phyloP scores from a whole-genome alignment of 768 basidiomycete species.

The Ramaria sp. region DNA sequence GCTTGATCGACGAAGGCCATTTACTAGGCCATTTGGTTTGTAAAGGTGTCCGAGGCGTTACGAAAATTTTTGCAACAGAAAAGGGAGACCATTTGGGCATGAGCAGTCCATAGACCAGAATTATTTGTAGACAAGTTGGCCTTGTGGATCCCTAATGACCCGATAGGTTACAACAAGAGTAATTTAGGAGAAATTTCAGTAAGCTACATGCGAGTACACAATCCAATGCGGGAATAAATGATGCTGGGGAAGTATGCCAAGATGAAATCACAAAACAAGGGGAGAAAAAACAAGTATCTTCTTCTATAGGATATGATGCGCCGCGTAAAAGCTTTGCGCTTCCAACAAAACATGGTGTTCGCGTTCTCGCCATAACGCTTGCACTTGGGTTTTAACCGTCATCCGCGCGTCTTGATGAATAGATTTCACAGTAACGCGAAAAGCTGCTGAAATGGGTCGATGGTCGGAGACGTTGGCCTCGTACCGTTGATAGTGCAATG shows the following conservation, averaged over 20 bases:
- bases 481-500: slow-evolving; percentile 68
- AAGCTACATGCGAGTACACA: slow-evolving; percentile 2
- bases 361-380: slow-evolving; percentile 27
- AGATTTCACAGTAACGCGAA: slow-evolving; percentile 62
- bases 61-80: background rate
- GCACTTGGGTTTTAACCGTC: slow-evolving; percentile 43
- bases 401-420: slow-evolving; percentile 49
- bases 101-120: background rate
- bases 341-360: slow-evolving; percentile 15
- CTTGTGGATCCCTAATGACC: background rate
- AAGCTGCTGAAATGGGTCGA: slow-evolving; percentile 75
- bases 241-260: background rate
- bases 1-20: background rate
- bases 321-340: slow-evolving; percentile 6
- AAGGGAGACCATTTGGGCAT: background rate
- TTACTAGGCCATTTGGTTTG: background rate
- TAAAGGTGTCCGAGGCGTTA: background rate
- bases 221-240: background rate
- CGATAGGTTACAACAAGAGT: background rate
- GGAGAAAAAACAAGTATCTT: background rate
- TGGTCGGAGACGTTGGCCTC: slow-evolving; percentile 88
- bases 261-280: background rate
- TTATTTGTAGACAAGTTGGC: background rate
- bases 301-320: slow-evolving; percentile 5
- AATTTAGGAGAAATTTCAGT: background rate